Conservation (phyloP, 257 asterid species). For the Nicotiana tomentosiformis region DNA sequence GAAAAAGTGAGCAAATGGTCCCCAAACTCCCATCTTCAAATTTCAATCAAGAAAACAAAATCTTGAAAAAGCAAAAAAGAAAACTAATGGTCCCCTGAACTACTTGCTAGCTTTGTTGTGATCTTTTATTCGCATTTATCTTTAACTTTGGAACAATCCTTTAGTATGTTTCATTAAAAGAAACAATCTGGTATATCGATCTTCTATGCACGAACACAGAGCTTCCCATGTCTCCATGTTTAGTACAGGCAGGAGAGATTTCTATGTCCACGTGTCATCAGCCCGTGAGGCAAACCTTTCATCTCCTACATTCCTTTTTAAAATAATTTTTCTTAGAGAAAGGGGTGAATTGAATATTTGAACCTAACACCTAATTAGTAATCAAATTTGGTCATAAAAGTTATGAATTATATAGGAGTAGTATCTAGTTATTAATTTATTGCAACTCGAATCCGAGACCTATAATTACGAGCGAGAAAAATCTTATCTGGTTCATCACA, state of each 20-base stretch:
- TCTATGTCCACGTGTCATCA: background rate
- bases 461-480: too few relatives aligned
- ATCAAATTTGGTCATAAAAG: too few relatives aligned
- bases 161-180: constrained; percentile 64
- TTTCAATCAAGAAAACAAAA: background rate
- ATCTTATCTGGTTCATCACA: too few relatives aligned
- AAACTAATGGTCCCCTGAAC: constrained; percentile 17
- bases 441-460: too few relatives aligned
- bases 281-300: background rate
- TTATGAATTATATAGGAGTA: too few relatives aligned
- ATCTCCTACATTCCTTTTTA: background rate
- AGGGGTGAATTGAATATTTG: too few relatives aligned
- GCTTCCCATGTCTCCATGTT: background rate
- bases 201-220: background rate
- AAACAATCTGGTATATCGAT: constrained; percentile 30
- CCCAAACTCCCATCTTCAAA: constrained; percentile 5
- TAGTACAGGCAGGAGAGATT: background rate
- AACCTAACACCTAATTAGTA: background rate
- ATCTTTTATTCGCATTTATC: background rate
- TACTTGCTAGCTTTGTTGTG: background rate
- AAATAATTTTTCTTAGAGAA: too few relatives aligned
- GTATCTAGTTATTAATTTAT: too few relatives aligned
- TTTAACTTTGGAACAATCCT: constrained; percentile 9
- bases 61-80: background rate
- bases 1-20: constrained; percentile 15